Evolutionary conservation across 768 basidiomycete species (phyloP), one percentile per base, ranked within the genome.

Genomic region (Chlorophyllum brunneum): DNA sequence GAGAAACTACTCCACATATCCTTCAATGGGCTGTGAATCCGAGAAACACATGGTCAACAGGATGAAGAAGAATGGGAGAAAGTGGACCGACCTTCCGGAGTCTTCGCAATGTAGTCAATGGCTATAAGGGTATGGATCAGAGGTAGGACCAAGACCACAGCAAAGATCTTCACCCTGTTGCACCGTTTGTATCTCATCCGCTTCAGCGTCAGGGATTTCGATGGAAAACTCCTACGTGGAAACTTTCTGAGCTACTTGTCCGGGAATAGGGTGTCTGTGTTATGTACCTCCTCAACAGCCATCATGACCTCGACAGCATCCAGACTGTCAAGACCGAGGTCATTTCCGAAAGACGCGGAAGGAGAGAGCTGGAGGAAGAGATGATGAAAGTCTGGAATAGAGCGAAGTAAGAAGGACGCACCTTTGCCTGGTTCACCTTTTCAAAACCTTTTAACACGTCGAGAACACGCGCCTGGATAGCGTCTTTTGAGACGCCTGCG

Each of bases 281-380:
- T 11, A 7, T 20, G 37, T 59, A 83, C 87, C 82, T 94, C 97
- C 73, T 99, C 97, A 59, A 99, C 87, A 34, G 95, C 93, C 94
- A 99, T 97, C 61, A 98, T 91, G 23, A 98, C 94, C 69, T 99
- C 97, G 16, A 99, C 95, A 16, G 94, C 82, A 68, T 99, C 97
- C 66, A 99, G 74, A 62, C 94, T 98, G 71, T 99, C 97, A 27
- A 97, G 79, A 26, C 91, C 92, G 46, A 97, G 79, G 76, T 97
- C 92, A 40, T 82, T 76, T 46, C 82, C 70, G 68, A 97, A 94
- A 9, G 81, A 77, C 9, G 90, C 74, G 29, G 77, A 63, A 8
- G 80, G 59, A 15, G 78, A 75, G 61, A 98, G 75, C 94, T 95
- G 56, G 38, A 41, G 34, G 49, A 33, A 24, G 13, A 54, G 43